phyloP scores from a whole-genome alignment of 371 early-diverging fungal species.

The Mucor indicus region DNA sequence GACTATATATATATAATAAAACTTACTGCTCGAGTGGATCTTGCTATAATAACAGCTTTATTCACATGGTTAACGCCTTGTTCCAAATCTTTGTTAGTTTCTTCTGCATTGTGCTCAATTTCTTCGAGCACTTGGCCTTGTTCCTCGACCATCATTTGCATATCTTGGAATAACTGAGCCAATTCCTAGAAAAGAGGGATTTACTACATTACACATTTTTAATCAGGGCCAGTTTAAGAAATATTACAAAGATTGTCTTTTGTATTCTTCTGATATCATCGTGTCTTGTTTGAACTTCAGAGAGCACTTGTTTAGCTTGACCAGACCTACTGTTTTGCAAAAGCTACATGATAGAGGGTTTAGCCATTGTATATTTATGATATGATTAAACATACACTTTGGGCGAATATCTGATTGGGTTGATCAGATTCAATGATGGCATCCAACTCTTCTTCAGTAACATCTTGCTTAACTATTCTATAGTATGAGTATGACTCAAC shows the following conservation, averaged over 20 bases:
- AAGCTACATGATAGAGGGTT: background rate
- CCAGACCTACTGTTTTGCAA: conserved; percentile 74
- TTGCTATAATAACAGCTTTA: conserved; percentile 68
- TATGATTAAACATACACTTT: too few species aligned
- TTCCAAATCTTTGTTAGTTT: conserved; percentile 66
- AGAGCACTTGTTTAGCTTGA: conserved; percentile 77
- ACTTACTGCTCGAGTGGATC: conserved; percentile 70
- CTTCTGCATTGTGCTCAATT: conserved; percentile 68
- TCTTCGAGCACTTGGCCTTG: conserved; percentile 75
- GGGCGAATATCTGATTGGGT: conserved; percentile 79
- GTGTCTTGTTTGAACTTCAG: conserved; percentile 85
- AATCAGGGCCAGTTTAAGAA: too few species aligned
- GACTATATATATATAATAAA: too few species aligned
- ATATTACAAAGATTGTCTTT: conserved; percentile 71
- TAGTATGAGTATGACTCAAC: too few species aligned
- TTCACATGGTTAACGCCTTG: conserved; percentile 69
- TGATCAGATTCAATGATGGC: conserved; percentile 73
- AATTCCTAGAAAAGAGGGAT: conserved; percentile 62
- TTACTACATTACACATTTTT: background rate
- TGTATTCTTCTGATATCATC: conserved; percentile 88
- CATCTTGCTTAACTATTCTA: conserved; percentile 77
- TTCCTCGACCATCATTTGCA: conserved; percentile 84
- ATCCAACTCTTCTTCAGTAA: conserved; percentile 79
- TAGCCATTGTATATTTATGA: background rate
- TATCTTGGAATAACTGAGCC: conserved; percentile 85